These are phyloP conservation scores for Solanum hybrid DNA, from an alignment of 305 asterid genomes.

Conservation along the genomic window DNA sequence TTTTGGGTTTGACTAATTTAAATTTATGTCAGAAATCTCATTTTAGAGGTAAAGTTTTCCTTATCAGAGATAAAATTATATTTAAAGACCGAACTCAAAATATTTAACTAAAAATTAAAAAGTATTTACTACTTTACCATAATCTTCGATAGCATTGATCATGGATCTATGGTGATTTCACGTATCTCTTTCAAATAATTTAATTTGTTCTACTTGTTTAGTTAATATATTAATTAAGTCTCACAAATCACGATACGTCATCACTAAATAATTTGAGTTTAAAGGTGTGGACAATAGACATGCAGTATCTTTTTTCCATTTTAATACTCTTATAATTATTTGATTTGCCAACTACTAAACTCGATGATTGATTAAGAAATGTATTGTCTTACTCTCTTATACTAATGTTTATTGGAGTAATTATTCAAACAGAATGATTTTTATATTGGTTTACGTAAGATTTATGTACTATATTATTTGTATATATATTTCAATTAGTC, in stretches of 20 bases:
- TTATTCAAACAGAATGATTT: neutral
- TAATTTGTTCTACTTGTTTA: neutral
- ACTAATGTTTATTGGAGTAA: neutral
- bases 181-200: neutral
- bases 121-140: too few species aligned
- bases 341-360: neutral
- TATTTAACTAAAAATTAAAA: too few species aligned
- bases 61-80: too few species aligned
- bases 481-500: neutral
- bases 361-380: neutral
- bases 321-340: neutral
- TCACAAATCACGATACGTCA: neutral
- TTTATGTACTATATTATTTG: neutral
- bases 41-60: too few species aligned
- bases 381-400: neutral
- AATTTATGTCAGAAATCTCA: too few species aligned
- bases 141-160: neutral
- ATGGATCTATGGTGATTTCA: neutral
- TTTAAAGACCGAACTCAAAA: too few species aligned
- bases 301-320: neutral
- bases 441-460: neutral
- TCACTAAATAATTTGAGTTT: neutral
- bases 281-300: neutral
- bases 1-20: too few species aligned
- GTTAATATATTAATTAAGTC: neutral